Conservation (phyloP, 108 stramenopile genomes). For the Conticribra guillardii region DNA sequence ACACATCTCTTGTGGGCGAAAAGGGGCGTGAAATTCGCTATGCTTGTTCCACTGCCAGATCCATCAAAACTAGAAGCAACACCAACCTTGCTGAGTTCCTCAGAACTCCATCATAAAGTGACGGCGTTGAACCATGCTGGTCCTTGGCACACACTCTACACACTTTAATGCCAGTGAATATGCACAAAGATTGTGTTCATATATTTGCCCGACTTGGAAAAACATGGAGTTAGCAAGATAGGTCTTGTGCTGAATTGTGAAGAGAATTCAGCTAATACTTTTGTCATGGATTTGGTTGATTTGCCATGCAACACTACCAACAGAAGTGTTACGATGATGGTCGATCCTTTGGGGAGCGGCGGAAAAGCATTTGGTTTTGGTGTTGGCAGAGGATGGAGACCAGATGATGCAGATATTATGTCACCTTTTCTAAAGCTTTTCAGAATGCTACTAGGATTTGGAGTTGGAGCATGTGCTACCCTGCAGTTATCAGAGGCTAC, state of each 20-base stretch:
- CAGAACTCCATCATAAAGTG: too few species aligned
- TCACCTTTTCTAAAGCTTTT: constrained; percentile 87
- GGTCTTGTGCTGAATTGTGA: constrained; percentile 81
- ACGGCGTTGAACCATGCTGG: constrained; percentile 55
- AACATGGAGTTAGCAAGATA: constrained; percentile 64
- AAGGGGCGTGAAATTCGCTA: too few species aligned
- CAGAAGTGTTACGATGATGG: constrained; percentile 61
- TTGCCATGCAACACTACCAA: constrained; percentile 47
- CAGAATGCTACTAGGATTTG: constrained; percentile 91
- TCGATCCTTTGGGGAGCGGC: constrained; percentile 75
- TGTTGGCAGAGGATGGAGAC: constrained; percentile 76
- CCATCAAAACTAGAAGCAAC: too few species aligned
- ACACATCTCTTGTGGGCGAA: too few species aligned
- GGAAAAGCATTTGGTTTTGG: constrained; percentile 81
- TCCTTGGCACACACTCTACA: constrained; percentile 81
- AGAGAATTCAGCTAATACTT: constrained; percentile 56
- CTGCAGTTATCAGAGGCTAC: constrained; percentile 91
- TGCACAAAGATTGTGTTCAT: constrained; percentile 80
- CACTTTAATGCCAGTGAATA: constrained; percentile 94
- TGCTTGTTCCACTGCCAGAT: too few species aligned
- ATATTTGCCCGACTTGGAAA: constrained; percentile 73
- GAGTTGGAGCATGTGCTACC: constrained; percentile 88
- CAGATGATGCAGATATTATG: constrained; percentile 77
- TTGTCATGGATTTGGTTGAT: constrained; percentile 71
- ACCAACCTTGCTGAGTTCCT: too few species aligned